Percentiles rank a stretch among this genome's conserved stretches.
Evolutionary conservation across 2,329 filamentous ascomycete species (phyloP).

Genomic region (Rhynchosporium agropyri): DNA sequence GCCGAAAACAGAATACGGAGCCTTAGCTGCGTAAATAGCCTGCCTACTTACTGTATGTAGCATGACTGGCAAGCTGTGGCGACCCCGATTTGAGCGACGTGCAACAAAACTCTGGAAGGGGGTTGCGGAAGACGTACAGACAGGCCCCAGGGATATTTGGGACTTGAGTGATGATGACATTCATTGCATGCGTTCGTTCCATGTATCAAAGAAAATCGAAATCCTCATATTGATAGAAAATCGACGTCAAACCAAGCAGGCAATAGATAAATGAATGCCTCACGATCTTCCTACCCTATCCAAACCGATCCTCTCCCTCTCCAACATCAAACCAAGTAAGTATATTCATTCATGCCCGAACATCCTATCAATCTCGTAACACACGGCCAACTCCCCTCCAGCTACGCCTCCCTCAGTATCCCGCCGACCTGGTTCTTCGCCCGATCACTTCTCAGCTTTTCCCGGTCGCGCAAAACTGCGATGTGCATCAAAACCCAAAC

Average conservation of each 20-base stretch:
- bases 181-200: background rate
- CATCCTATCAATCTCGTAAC: background rate
- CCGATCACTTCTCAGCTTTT: conserved; percentile 15
- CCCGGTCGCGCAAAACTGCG: conserved; percentile 26
- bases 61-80: background rate
- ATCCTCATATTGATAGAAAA: too few species aligned
- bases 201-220: background rate
- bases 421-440: conserved; percentile 16
- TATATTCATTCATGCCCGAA: too few species aligned
- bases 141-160: conserved; percentile 6
- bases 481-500: conserved; percentile 22
- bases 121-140: background rate
- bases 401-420: background rate
- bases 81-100: conserved; percentile 21
- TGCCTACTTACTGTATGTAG: background rate
- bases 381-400: conserved; percentile 23
- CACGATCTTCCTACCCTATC: too few species aligned
- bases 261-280: too few species aligned
- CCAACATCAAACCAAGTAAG: too few species aligned
- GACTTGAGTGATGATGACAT: background rate
- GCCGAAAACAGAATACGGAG: conserved; percentile 14
- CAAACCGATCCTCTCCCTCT: too few species aligned
- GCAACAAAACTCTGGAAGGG: conserved; percentile 21
- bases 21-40: conserved; percentile 12
- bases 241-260: too few species aligned